Conservation (phyloP, 116 monocot species). For the Papilionanthe hybrid region DNA sequence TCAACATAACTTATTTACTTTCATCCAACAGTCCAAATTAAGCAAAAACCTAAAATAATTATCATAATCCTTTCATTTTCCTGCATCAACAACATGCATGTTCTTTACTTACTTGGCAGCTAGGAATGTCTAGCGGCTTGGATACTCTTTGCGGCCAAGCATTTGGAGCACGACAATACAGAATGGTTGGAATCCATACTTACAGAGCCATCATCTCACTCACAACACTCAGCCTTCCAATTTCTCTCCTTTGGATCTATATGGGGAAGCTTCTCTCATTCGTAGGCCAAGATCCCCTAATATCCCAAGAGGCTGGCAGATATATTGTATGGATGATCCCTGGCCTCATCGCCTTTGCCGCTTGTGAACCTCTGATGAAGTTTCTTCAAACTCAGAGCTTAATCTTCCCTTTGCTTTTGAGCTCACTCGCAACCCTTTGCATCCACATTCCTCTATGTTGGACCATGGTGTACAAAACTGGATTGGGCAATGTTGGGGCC, state of each 20-base stretch:
- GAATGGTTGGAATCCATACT: conserved; percentile 25
- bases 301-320: conserved; percentile 37
- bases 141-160: conserved; percentile 46
- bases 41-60: too few relatives aligned
- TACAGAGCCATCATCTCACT: conserved; percentile 38
- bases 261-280: conserved; percentile 24
- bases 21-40: too few relatives aligned
- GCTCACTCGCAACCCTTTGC: conserved; percentile 24
- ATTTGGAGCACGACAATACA: conserved; percentile 31
- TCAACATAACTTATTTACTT: too few relatives aligned
- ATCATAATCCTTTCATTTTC: too few relatives aligned
- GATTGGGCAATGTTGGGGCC: conserved; percentile 30
- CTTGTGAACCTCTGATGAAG: conserved; percentile 31
- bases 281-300: conserved; percentile 28
- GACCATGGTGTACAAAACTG: conserved; percentile 33
- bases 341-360: conserved; percentile 33
- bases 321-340: conserved; percentile 53
- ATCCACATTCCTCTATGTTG: conserved; percentile 35
- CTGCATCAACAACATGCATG: not conserved
- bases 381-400: conserved; percentile 52
- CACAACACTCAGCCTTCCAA: conserved; percentile 15
- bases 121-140: conserved; percentile 35
- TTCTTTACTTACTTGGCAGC: not conserved
- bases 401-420: conserved; percentile 29
- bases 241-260: conserved; percentile 26